These are phyloP conservation scores for Gentiana straminea DNA, from an alignment of 257 asterid species.

Conservation along the genomic window DNA sequence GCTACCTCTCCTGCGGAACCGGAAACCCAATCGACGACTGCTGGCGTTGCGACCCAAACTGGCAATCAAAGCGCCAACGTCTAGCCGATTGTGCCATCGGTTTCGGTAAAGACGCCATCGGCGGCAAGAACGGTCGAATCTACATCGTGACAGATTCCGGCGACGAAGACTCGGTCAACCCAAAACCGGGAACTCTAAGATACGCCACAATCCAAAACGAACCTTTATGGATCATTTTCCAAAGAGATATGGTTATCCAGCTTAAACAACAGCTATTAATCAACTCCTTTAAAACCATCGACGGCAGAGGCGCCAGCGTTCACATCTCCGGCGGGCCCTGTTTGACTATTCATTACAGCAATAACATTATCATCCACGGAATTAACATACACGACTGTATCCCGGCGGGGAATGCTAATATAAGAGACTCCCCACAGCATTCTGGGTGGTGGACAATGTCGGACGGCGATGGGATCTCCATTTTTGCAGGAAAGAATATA, in stretches of 20 bases:
- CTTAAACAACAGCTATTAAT: constrained; percentile 53
- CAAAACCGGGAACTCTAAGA: constrained; percentile 64
- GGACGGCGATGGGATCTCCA: constrained; percentile 66
- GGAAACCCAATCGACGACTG: constrained; percentile 83
- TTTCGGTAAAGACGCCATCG: constrained; percentile 59
- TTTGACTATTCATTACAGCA: constrained; percentile 43
- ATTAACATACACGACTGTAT: constrained; percentile 61
- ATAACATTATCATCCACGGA: constrained; percentile 60
- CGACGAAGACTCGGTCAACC: constrained; percentile 51
- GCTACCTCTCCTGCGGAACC: constrained; percentile 43
- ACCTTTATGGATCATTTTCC: constrained; percentile 68
- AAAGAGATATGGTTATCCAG: constrained; percentile 53
- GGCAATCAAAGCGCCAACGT: constrained; percentile 57
- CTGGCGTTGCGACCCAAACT: constrained; percentile 64
- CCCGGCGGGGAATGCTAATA: constrained; percentile 34
- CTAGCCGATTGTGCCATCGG: constrained; percentile 80
- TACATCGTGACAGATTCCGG: constrained; percentile 61
- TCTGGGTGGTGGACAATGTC: constrained; percentile 52
- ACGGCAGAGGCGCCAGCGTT: constrained; percentile 71
- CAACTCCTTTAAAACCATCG: constrained; percentile 66
- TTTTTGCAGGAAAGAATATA: constrained; percentile 36
- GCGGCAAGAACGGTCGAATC: constrained; percentile 51
- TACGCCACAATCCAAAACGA: constrained; percentile 64
- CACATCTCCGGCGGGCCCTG: constrained; percentile 69
- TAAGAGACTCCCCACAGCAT: constrained; percentile 56